Percentiles rank a stretch among this genome's conserved stretches.
These are phyloP conservation scores for Pichia nanzhaoensis DNA, from an alignment of 805 yeast species.

Conservation along the genomic window DNA sequence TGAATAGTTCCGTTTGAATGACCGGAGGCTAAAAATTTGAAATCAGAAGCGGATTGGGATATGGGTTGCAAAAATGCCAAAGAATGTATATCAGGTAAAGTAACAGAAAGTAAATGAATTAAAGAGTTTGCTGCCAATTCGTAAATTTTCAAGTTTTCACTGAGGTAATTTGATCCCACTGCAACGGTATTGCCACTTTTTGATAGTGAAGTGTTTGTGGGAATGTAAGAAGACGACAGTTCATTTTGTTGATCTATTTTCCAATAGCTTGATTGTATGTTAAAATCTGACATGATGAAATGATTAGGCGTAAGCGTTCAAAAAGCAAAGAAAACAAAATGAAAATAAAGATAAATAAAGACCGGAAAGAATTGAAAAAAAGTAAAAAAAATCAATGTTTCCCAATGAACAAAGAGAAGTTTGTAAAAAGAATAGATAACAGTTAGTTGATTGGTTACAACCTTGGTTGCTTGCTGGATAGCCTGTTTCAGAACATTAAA, in stretches of 20 bases:
- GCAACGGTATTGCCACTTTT: constrained; percentile 36
- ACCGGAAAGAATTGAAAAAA: background rate
- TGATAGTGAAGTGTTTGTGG: constrained; percentile 37
- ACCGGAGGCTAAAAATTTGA: constrained; percentile 55
- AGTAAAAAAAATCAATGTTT: background rate
- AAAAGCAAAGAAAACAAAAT: no score
- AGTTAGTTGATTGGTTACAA: no score
- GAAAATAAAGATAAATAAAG: no score
- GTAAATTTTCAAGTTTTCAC: constrained; percentile 46
- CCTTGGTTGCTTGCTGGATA: no score
- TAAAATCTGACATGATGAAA: background rate
- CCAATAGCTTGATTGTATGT: constrained; percentile 28
- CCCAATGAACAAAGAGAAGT: no score
- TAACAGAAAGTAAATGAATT: constrained; percentile 53
- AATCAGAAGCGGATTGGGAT: constrained; percentile 23
- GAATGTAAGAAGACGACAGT: constrained; percentile 10
- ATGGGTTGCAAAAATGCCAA: constrained; percentile 40
- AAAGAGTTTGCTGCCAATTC: constrained; percentile 33
- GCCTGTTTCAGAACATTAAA: no score
- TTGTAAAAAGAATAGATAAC: background rate
- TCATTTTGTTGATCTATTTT: constrained; percentile 19
- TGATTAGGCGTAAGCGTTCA: no score
- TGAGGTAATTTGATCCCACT: constrained; percentile 41
- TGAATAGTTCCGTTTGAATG: constrained; percentile 73
- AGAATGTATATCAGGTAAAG: constrained; percentile 48